phyloP scores from a whole-genome alignment of 2,329 filamentous ascomycete genomes.

The Biscogniauxia marginata region DNA sequence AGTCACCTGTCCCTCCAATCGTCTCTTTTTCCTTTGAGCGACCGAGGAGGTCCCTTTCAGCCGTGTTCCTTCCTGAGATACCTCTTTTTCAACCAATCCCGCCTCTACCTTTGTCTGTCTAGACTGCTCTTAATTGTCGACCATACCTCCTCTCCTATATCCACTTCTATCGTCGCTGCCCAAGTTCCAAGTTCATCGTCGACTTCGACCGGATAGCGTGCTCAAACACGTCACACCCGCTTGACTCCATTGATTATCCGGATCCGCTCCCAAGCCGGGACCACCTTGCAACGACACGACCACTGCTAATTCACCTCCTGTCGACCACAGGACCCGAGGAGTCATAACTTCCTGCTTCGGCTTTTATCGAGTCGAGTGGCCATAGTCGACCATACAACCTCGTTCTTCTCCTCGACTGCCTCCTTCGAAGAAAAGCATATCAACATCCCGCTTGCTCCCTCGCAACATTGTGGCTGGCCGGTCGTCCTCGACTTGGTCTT shows the following conservation, averaged over 20 bases:
- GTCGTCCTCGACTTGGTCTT: constrained; percentile 26
- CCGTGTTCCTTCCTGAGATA: constrained; percentile 23
- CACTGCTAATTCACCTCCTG: constrained; percentile 18
- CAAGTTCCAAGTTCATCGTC: constrained; percentile 7
- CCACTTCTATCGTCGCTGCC: constrained; percentile 13
- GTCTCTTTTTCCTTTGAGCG: constrained; percentile 28
- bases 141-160: constrained; percentile 12
- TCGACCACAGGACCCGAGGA: constrained; percentile 36
- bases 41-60: constrained; percentile 25
- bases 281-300: constrained; percentile 25
- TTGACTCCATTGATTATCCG: constrained; percentile 29
- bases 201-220: constrained; percentile 21
- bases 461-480: constrained; percentile 23
- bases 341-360: constrained; percentile 48
- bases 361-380: constrained; percentile 36
- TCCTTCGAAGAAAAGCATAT: constrained; percentile 33
- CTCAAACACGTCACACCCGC: constrained; percentile 34
- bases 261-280: constrained; percentile 28
- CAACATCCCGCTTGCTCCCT: constrained; percentile 13
- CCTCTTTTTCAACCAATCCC: constrained; percentile 19
- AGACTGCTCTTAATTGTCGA: constrained; percentile 23
- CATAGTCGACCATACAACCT: constrained; percentile 27
- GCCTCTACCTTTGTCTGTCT: constrained; percentile 25
- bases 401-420: constrained; percentile 35
- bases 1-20: constrained; percentile 16